Conservation (phyloP, 2,329 filamentous ascomycete genomes). For the Phialophora verrucosa region DNA sequence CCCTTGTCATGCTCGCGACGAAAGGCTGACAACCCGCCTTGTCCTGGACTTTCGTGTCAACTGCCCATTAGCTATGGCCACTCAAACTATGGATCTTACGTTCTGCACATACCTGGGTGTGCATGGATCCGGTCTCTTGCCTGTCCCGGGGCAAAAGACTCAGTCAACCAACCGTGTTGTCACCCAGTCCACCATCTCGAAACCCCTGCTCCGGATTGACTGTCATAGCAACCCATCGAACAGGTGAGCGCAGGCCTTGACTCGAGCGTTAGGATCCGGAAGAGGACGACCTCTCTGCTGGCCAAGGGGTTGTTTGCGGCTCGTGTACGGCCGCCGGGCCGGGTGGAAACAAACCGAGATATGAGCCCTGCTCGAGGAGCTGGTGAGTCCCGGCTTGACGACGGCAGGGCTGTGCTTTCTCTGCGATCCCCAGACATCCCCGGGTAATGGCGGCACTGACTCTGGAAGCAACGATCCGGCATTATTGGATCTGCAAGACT, state of each 20-base stretch:
- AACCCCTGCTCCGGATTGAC: background rate
- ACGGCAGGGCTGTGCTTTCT: background rate
- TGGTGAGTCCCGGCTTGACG: background rate
- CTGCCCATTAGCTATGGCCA: conserved; percentile 28
- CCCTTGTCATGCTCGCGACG: conserved; percentile 9
- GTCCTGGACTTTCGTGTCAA: conserved; percentile 18
- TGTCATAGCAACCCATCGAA: background rate
- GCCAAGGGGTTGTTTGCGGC: conserved; percentile 8
- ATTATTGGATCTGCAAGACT: conserved; percentile 16
- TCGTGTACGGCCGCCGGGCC: background rate
- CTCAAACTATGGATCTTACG: conserved; percentile 16
- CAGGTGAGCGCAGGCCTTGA: background rate
- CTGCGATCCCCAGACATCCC: conserved; percentile 5
- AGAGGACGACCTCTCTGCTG: background rate
- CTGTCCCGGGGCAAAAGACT: conserved; percentile 10
- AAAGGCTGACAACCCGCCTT: conserved; percentile 13
- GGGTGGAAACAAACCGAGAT: conserved; percentile 8
- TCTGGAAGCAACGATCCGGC: conserved; percentile 14
- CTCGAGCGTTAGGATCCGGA: background rate
- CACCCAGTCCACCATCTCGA: conserved; percentile 12
- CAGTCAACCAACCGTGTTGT: conserved; percentile 9
- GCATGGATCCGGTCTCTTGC: conserved; percentile 11
- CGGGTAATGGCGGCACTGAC: conserved; percentile 13
- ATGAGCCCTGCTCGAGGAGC: conserved; percentile 2
- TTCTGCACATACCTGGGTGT: conserved; percentile 9